Percentiles rank a stretch among this genome's conserved stretches.
Conservation (phyloP, 306 rosid genomes). For the Trifolium subterraneum region DNA sequence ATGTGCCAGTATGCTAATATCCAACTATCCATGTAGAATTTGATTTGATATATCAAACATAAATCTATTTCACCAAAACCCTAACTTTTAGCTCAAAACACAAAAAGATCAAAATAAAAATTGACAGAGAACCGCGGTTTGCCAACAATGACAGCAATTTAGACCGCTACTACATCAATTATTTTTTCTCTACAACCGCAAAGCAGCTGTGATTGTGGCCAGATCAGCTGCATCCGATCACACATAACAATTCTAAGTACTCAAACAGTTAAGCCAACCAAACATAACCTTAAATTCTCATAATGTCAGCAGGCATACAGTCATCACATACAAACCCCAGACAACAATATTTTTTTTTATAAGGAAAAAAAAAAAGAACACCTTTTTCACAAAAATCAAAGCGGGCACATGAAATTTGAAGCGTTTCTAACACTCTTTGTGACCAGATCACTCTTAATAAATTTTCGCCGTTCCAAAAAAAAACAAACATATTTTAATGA, state of each 20-base stretch:
- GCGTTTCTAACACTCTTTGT: too few species aligned
- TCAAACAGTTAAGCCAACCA: not conserved
- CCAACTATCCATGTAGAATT: not conserved
- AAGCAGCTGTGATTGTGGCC: not conserved
- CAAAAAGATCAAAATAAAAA: constrained; percentile 24
- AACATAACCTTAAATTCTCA: not conserved
- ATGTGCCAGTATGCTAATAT: not conserved
- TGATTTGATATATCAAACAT: not conserved
- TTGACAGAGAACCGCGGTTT: not conserved
- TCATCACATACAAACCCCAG: not conserved
- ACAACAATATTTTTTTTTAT: not conserved
- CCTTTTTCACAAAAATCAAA: constrained; percentile 1
- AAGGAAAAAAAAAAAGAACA: not conserved
- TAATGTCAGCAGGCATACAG: constrained; percentile 6
- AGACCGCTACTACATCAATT: not conserved
- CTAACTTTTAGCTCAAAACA: not conserved
- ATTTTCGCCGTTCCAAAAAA: too few species aligned
- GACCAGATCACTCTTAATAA: too few species aligned
- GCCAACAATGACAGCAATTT: too few species aligned
- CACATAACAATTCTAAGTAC: not conserved
- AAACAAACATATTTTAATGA: not conserved
- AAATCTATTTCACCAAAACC: constrained; percentile 3
- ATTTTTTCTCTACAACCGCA: not conserved
- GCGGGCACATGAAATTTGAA: constrained; percentile 25
- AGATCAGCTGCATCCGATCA: not conserved